Conservation (phyloP, 1,284 basidiomycete species). For the Golubevia sp. region DNA sequence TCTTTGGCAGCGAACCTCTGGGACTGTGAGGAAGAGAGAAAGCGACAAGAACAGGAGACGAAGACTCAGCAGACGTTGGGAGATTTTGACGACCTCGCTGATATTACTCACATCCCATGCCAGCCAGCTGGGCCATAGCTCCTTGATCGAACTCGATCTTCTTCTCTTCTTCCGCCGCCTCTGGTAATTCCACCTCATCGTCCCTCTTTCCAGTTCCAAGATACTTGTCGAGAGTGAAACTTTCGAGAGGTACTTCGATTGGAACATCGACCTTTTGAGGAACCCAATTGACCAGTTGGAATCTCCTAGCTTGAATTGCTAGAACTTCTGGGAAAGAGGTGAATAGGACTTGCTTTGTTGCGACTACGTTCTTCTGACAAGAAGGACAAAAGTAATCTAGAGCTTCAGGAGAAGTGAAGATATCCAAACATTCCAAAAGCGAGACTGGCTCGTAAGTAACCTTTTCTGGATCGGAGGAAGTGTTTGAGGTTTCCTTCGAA, state of each 20-base stretch:
- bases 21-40: no score
- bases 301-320: conserved; percentile 89
- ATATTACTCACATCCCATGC: no score
- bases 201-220: conserved; percentile 75
- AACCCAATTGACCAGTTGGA: conserved; percentile 96
- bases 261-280: conserved; percentile 93
- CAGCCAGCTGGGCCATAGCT: conserved; percentile 41
- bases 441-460: conserved; percentile 72
- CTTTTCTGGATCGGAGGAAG: not conserved
- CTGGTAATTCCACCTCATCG: conserved; percentile 75
- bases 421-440: conserved; percentile 73
- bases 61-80: no score
- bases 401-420: conserved; percentile 72
- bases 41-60: no score
- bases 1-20: conserved; percentile 42
- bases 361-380: conserved; percentile 72
- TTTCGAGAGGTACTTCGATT: conserved; percentile 71
- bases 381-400: conserved; percentile 74
- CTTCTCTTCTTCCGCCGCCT: conserved; percentile 59
- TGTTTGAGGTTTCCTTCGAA: not conserved
- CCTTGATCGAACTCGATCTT: conserved; percentile 27
- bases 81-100: no score
- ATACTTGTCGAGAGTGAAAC: conserved; percentile 72
- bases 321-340: conserved; percentile 86
- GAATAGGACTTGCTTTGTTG: conserved; percentile 71